Evolutionary conservation across 371 early-diverging fungal genomes (phyloP).

Genomic region (Mucor velutinosus): DNA sequence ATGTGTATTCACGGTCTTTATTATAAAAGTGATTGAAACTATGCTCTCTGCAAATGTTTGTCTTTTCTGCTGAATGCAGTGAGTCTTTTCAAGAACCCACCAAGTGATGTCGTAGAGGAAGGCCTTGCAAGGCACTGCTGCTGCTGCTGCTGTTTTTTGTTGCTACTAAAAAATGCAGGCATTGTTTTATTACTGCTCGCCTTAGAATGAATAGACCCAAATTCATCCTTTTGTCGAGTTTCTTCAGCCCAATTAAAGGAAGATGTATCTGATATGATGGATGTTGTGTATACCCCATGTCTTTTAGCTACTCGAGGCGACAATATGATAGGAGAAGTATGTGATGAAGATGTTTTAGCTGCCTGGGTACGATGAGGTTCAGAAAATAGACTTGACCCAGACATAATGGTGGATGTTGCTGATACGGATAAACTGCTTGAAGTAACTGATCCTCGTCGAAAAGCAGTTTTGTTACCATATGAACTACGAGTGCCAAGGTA

Average conservation of each 20-base stretch:
- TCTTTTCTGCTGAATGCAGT: not conserved
- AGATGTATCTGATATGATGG: not conserved
- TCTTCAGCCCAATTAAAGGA: not conserved
- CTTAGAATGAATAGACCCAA: not conserved
- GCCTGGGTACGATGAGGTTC: not conserved
- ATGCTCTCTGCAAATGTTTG: not conserved
- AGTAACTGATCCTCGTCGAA: not conserved
- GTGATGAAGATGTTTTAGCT: not conserved
- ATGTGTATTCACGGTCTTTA: no score
- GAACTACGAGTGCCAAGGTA: not conserved
- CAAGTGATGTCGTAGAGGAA: not conserved
- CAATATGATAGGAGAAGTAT: not conserved
- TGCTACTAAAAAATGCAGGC: not conserved
- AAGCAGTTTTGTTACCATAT: not conserved
- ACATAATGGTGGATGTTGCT: not conserved
- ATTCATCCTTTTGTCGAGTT: not conserved
- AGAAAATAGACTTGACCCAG: not conserved
- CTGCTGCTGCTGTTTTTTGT: not conserved
- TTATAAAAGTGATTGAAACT: not conserved
- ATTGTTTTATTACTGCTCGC: not conserved
- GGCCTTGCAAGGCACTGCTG: not conserved
- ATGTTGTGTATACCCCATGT: not conserved
- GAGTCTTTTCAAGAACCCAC: not conserved
- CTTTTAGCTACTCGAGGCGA: not conserved
- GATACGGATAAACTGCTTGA: not conserved